These are phyloP conservation scores for Erodium trifolium DNA, from an alignment of 441 rosid genomes.

Conservation along the genomic window DNA sequence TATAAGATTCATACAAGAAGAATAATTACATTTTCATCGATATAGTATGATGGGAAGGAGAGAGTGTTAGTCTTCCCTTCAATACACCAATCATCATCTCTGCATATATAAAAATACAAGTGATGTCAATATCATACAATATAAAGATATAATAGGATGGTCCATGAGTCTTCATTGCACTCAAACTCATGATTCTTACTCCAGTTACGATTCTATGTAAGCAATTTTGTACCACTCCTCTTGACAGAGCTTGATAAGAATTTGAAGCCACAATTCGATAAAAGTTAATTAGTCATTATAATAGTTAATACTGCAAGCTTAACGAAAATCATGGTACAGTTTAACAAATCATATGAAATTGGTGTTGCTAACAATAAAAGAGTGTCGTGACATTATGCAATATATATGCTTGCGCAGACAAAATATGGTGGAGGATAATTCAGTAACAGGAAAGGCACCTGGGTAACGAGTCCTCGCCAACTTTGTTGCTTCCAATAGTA, in stretches of 20 bases:
- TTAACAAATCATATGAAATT: constrained; percentile 8
- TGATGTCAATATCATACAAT: constrained; percentile 8
- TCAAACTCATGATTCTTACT: constrained; percentile 1
- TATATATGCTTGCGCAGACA: constrained; percentile 3
- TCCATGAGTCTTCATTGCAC: not conserved
- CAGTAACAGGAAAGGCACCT: constrained; percentile 35
- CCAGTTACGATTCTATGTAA: constrained; percentile 7
- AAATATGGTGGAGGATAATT: constrained; percentile 1
- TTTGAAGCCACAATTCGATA: constrained; percentile 3
- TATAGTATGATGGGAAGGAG: constrained; percentile 86
- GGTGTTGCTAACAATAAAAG: not conserved
- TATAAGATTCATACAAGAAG: constrained; percentile 17
- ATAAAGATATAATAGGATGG: constrained; percentile 2
- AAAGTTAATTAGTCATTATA: constrained; percentile 8
- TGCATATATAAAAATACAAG: constrained; percentile 32
- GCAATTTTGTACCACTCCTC: not conserved
- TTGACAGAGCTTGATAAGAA: constrained; percentile 7
- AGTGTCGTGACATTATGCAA: not conserved
- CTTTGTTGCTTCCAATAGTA: constrained; percentile 65
- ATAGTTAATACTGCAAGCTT: not conserved
- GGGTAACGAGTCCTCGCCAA: constrained; percentile 56
- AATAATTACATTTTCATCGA: constrained; percentile 84
- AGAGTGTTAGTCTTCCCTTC: constrained; percentile 63
- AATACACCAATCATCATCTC: constrained; percentile 79
- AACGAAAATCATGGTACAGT: constrained; percentile 2